Evolutionary conservation across 306 rosid genomes (phyloP).

Genomic region (Luffa aegyptiaca): DNA sequence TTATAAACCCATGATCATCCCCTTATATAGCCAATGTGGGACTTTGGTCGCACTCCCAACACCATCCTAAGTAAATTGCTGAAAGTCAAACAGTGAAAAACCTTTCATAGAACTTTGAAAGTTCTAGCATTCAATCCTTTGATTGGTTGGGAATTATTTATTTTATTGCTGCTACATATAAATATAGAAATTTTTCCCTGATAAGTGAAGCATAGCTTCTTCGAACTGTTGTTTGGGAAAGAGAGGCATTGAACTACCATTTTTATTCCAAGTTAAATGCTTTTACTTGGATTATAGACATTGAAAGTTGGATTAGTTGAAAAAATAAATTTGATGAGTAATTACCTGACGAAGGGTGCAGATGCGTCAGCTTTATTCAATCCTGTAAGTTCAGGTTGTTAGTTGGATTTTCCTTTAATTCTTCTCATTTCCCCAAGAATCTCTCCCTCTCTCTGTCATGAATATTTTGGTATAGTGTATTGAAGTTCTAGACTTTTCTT

Average conservation of each 20-base stretch:
- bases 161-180: not conserved
- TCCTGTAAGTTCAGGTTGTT: not conserved
- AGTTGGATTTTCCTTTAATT: not conserved
- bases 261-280: not conserved
- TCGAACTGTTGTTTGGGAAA: not conserved
- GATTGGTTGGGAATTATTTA: not conserved
- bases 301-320: not conserved
- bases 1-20: no score
- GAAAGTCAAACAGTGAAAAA: not conserved
- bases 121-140: not conserved
- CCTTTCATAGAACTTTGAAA: not conserved
- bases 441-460: not conserved
- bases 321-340: conserved; percentile 1
- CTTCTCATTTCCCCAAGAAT: not conserved
- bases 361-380: not conserved
- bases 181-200: not conserved
- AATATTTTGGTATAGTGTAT: not conserved
- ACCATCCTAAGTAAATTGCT: not conserved
- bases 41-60: no score
- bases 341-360: not conserved
- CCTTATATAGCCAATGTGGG: no score
- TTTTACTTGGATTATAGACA: not conserved
- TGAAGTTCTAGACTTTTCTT: not conserved
- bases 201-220: not conserved
- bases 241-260: not conserved